Evolutionary conservation across 179 eudicot genomes (phyloP).

Genomic region (Monotropa hypopitys): DNA sequence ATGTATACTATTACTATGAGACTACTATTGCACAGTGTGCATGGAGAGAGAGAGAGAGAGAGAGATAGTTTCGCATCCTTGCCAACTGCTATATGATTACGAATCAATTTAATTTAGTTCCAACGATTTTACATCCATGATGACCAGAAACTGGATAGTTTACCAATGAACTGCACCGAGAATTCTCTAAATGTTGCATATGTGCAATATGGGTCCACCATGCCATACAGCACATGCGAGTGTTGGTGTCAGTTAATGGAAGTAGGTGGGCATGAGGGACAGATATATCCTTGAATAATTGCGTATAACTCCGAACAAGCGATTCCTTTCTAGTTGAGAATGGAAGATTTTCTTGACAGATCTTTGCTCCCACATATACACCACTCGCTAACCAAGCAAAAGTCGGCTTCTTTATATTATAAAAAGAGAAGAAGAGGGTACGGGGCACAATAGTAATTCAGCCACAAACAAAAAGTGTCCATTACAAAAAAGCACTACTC

Average conservation of each 20-base stretch:
- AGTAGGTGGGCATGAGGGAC: not conserved
- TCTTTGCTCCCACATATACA: not conserved
- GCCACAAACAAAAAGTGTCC: not conserved
- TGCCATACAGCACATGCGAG: not conserved
- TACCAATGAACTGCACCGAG: no score
- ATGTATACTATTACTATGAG: not conserved
- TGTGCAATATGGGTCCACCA: not conserved
- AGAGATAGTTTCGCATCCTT: no score
- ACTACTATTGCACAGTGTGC: no score
- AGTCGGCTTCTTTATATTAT: constrained; percentile 2
- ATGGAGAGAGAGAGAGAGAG: no score
- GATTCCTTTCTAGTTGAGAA: not conserved
- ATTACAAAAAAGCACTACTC: not conserved
- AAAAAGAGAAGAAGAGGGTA: not conserved
- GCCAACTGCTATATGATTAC: no score
- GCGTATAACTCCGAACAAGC: not conserved
- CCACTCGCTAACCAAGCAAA: constrained; percentile 3
- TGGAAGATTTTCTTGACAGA: not conserved
- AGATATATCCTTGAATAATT: constrained; percentile 2
- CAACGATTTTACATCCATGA: no score
- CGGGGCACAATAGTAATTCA: not conserved
- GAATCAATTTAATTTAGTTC: no score
- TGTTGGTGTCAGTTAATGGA: not conserved
- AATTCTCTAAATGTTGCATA: not conserved
- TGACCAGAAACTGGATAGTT: no score